Conservation (phyloP, 208 protist genomes). For the Leishmania lainsoni region DNA sequence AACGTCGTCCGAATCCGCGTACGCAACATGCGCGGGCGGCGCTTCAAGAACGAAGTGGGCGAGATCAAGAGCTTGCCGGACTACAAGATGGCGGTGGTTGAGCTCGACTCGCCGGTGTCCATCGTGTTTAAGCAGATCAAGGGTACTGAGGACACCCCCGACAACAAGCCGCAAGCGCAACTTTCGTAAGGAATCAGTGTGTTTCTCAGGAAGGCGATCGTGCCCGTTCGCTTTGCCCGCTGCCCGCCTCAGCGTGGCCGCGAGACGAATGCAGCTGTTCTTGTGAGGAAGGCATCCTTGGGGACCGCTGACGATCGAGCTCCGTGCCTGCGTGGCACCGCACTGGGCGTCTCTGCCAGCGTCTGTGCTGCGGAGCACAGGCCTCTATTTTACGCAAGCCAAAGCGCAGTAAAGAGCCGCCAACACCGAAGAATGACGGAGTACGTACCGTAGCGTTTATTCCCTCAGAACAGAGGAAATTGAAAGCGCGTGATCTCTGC, state of each 20-base stretch:
- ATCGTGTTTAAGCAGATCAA: conserved; percentile 91
- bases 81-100: conserved; percentile 82
- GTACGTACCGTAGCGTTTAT: not conserved
- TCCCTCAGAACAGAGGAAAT: not conserved
- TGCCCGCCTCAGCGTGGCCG: not conserved
- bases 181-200: conserved; percentile 33
- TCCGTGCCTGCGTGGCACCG: not conserved
- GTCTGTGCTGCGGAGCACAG: not conserved
- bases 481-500: not conserved
- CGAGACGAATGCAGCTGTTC: not conserved
- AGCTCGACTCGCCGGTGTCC: conserved; percentile 79
- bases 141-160: conserved; percentile 84
- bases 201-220: not conserved
- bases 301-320: not conserved
- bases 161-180: conserved; percentile 75
- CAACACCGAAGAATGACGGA: not conserved
- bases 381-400: not conserved
- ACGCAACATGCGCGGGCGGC: conserved; percentile 70
- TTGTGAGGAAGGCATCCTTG: not conserved
- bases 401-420: not conserved
- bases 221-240: too few species aligned
- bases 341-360: not conserved
- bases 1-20: conserved; percentile 73
- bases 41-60: conserved; percentile 90
- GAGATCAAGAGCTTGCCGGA: conserved; percentile 78